Evolutionary conservation across 2,329 filamentous ascomycete genomes (phyloP), one percentile per base, ranked within the genome.

Genomic region (Emmonsiellopsis sp.): DNA sequence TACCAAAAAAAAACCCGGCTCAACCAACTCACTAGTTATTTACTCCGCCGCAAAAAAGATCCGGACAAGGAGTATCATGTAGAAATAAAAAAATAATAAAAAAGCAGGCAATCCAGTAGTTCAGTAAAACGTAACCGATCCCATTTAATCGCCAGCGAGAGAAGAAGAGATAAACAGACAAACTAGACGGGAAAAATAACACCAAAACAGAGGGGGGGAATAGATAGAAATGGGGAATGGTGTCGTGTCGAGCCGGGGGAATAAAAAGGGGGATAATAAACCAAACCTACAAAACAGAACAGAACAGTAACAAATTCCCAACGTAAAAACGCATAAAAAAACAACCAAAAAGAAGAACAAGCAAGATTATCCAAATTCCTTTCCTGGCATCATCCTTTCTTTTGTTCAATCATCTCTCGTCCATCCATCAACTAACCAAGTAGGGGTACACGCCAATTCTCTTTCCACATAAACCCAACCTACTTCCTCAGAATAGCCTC

Each of bases 401-500:
- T 27, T 27, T 27, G 21, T n/a, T 9, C 36, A 39, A 51, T 37
- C 6, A 10, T 52, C 37, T 6, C n/a, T 21, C 21, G 27, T 8
- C 11, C 8, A 8, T 36, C n/a, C 17, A 21, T n/a, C 14, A 17
- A n/a, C 47, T 13, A n/a, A 6, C 39, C 33, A 3, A 9, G n/a
- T 33, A 1, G 1, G n/a, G n/a, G 2, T 5, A 14, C 27, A 13
- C 11, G n/a, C 11, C 11, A 13, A n/a, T 34, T 6, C 44, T 6
- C n/a, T 52, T 6, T 17, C 21, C 7, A 36, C 44, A 27, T 2
- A 13, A 45, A 45, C 7, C 14, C 32, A 2, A 27, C 45, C 34
- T 32, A 60, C 52, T 69, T 73, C 55, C 66, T 68, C 60, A 75
- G 60, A 53, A 75, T 72, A 43, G 73, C 73, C 60, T 76, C 73